A percentile compares a stretch with the other conserved stretches of the same genome.
Conservation (phyloP, 202 grass and related monocot species). For the Carex sylvatica region DNA sequence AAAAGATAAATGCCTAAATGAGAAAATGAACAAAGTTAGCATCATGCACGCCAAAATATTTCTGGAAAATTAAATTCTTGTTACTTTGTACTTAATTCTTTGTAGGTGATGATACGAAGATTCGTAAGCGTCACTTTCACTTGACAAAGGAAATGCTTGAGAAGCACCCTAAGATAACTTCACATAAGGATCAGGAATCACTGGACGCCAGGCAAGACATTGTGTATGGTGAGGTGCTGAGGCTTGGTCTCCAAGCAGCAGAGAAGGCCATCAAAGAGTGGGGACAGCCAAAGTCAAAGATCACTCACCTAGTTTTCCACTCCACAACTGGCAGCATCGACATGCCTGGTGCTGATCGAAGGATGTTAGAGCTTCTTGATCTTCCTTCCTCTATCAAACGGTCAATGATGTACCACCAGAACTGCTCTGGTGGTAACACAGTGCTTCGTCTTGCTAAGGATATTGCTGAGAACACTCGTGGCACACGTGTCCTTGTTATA, state of each 20-base stretch:
- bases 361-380: constrained; percentile 5
- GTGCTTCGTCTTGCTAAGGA: constrained; percentile 20
- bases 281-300: constrained; percentile 25
- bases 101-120: constrained; percentile 25
- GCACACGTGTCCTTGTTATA: constrained; percentile 24
- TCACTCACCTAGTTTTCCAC: constrained; percentile 31
- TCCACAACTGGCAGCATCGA: constrained; percentile 8
- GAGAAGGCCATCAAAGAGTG: constrained; percentile 31
- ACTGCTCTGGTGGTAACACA: constrained; percentile 11
- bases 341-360: constrained; percentile 28
- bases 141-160: constrained; percentile 28
- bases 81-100: background rate
- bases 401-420: constrained; percentile 19
- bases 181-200: constrained; percentile 18
- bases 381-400: constrained; percentile 4
- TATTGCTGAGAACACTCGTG: constrained; percentile 16
- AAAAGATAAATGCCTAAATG: background rate
- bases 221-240: constrained; percentile 22
- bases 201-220: constrained; percentile 28
- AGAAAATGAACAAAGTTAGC: background rate
- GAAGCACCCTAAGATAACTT: constrained; percentile 13
- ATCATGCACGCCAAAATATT: background rate
- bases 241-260: constrained; percentile 21
- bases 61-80: background rate
- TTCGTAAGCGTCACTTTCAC: constrained; percentile 20